These are phyloP conservation scores for Ottelia alismoides DNA, from an alignment of 106 monocot species.

Conservation along the genomic window DNA sequence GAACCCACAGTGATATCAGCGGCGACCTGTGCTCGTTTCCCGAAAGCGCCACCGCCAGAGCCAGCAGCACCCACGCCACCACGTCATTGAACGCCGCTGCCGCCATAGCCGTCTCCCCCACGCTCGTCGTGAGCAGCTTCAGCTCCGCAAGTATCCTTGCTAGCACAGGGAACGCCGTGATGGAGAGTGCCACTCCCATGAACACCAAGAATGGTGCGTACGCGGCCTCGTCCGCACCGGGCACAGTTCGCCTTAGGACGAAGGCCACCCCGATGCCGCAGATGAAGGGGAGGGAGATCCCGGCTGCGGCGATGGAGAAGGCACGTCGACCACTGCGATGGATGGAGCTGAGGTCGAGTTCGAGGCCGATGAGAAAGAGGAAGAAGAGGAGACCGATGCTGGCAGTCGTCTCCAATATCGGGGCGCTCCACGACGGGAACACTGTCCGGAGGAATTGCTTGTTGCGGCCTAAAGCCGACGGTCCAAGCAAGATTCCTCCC, in stretches of 20 bases:
- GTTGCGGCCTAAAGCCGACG: slow-evolving; percentile 72
- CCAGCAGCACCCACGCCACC: slow-evolving; percentile 75
- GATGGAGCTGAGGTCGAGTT: slow-evolving; percentile 62
- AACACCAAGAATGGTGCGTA: slow-evolving; percentile 71
- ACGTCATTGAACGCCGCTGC: slow-evolving; percentile 80
- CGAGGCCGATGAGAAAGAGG: slow-evolving; percentile 77
- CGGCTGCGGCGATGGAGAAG: slow-evolving; percentile 55
- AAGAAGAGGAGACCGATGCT: slow-evolving; percentile 81
- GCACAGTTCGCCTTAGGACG: slow-evolving; percentile 30
- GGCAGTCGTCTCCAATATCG: slow-evolving; percentile 60
- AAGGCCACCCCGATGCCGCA: slow-evolving; percentile 50
- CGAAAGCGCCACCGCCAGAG: slow-evolving; percentile 64
- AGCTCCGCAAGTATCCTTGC: slow-evolving; percentile 85
- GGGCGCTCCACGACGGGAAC: slow-evolving; percentile 67
- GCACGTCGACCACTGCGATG: slow-evolving; percentile 51
- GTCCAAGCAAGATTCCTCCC: slow-evolving; percentile 74
- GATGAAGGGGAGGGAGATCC: slow-evolving; percentile 60
- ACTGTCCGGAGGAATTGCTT: slow-evolving; percentile 29
- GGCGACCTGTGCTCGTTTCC: slow-evolving; percentile 38
- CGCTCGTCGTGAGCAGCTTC: slow-evolving; percentile 58
- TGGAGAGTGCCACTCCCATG: slow-evolving; percentile 86
- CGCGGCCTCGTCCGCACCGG: slow-evolving; percentile 28
- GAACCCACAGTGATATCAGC: slow-evolving; percentile 39
- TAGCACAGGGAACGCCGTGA: slow-evolving; percentile 89
- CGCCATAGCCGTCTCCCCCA: slow-evolving; percentile 68